Base-by-base conservation (phyloP, 2,329 filamentous ascomycete species). In the Phoma sp. region DNA sequence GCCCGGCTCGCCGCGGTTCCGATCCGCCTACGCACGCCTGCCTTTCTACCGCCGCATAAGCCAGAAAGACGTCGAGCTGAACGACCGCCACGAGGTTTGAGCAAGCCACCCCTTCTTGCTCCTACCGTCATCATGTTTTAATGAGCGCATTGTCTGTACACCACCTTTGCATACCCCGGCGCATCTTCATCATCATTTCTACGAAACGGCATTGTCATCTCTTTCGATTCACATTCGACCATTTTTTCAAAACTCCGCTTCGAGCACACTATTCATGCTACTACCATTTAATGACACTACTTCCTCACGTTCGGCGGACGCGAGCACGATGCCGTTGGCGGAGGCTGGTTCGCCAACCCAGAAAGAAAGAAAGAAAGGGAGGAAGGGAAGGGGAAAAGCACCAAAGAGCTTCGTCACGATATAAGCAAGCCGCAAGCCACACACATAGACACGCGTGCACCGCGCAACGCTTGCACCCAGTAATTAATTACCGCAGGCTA, bases 41-140 rank as follows among this genome's bases (percentile, higher is more conserved):
- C 70, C 69, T 4, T 74, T 73, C 47, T 74, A 73, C 59, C 68
- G 71, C 52, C 68, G 70, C 37, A 69, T 73, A 52, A 73, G 71
- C 56, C 65, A 67, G 23, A 75, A 75, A 46, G 65, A 67, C 52
- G 65, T 73, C 38, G 69, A 72, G 54, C 63, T 75, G 8, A 62
- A 70, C 37, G 70, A 74, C 45, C 66, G 72, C 10, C 72, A 73
- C 56, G 48, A 74, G 55, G 72, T 74, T n/a, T 74, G 58, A 61
- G 27, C 8, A 24, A 41, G 6, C 36, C 4, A 7, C 11, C 4
- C 30, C 25, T 6, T 29, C 25, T 23, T 25, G 3, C 13, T 47
- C 24, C 24, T 2, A 14, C 46, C 39, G 11, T 36, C 18, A 37
- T 47, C 14, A 50, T 36, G 37, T 50, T 54, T 55, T 29, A 42